Percentiles rank a stretch among this genome's conserved stretches.
phyloP scores from a whole-genome alignment of 2,329 filamentous ascomycete genomes.

The Claviceps capensis region DNA sequence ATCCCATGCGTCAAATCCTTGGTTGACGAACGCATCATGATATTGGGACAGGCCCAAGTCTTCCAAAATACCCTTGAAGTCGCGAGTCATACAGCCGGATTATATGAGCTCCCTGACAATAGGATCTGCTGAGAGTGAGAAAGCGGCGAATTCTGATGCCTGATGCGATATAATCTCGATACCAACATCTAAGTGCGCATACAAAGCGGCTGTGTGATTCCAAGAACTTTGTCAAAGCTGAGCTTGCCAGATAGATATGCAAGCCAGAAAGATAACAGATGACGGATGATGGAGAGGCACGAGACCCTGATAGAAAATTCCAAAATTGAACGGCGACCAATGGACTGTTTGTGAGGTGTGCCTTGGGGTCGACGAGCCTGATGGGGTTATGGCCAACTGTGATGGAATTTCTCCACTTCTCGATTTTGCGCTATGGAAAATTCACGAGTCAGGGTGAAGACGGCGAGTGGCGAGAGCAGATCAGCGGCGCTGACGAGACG shows the following conservation, averaged over 20 bases:
- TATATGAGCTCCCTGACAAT: not conserved
- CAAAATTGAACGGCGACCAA: not conserved
- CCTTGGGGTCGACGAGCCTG: not conserved
- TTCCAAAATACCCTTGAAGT: slow-evolving; percentile 52
- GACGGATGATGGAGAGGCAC: not conserved
- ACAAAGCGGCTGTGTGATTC: not conserved
- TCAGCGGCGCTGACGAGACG: not conserved
- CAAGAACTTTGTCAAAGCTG: not conserved
- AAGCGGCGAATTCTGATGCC: not conserved
- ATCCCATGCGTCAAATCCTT: slow-evolving; percentile 78
- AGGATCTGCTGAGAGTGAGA: not conserved
- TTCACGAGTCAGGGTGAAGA: not conserved
- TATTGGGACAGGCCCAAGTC: slow-evolving; percentile 72
- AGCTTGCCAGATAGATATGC: not conserved
- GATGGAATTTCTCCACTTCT: not conserved
- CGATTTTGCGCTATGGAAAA: not conserved
- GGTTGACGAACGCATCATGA: slow-evolving; percentile 55
- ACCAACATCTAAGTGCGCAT: slow-evolving; percentile 8
- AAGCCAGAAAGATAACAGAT: not conserved
- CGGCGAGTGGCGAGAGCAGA: not conserved
- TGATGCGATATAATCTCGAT: not conserved
- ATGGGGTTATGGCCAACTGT: not conserved
- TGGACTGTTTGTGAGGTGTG: not conserved
- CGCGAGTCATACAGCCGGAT: slow-evolving; percentile 32
- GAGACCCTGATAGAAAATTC: not conserved